phyloP scores from a whole-genome alignment of 768 basidiomycete genomes.

The Amanita molliuscula region DNA sequence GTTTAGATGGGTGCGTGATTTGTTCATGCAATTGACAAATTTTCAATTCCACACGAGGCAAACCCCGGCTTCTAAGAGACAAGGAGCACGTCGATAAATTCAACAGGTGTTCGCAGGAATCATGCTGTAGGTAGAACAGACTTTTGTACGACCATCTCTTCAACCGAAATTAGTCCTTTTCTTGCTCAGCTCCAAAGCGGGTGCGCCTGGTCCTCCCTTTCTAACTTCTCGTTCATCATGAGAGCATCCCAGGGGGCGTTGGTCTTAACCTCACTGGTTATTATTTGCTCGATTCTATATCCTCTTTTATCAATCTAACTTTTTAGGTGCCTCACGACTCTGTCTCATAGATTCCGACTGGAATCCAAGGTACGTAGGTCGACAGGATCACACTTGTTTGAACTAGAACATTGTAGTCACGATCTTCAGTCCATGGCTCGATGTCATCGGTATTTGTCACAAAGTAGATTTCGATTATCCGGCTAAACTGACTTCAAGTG shows the following conservation, averaged over 20 bases:
- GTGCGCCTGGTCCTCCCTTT: constrained; percentile 14
- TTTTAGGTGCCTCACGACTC: constrained; percentile 65
- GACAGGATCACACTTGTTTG: not conserved
- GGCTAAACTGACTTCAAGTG: constrained; percentile 33
- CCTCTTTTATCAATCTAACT: not conserved
- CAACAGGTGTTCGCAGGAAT: constrained; percentile 66
- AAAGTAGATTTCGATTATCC: constrained; percentile 7
- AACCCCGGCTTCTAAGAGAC: constrained; percentile 66
- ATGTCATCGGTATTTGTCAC: constrained; percentile 64
- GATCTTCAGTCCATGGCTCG: constrained; percentile 97
- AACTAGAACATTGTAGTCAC: constrained; percentile 35
- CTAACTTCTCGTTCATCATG: not conserved
- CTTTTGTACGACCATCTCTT: not conserved
- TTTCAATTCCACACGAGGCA: constrained; percentile 31
- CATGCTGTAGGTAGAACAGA: constrained; percentile 48
- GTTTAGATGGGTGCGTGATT: constrained; percentile 71
- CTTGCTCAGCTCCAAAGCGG: constrained; percentile 86
- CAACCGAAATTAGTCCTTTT: constrained; percentile 56
- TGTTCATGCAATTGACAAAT: not conserved
- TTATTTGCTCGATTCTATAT: not conserved
- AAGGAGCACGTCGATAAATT: constrained; percentile 84
- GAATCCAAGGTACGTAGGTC: constrained; percentile 65
- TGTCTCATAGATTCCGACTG: constrained; percentile 87
- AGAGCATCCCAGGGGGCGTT: constrained; percentile 53
- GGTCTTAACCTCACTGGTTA: constrained; percentile 86